Evolutionary conservation across 768 basidiomycete species (phyloP).

Genomic region (Lactarius indigo): DNA sequence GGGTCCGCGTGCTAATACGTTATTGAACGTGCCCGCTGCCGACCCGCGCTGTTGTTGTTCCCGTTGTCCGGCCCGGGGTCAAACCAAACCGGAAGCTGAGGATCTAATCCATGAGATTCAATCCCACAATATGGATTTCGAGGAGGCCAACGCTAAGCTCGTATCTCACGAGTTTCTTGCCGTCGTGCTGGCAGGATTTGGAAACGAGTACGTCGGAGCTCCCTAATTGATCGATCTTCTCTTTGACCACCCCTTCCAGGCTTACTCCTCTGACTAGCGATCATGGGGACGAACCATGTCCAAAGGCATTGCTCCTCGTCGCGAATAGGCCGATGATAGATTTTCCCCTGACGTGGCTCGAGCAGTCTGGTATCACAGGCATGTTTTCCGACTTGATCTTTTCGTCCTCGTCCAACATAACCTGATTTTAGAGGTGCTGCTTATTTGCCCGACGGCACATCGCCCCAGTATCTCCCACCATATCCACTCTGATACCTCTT

Average conservation of each 20-base stretch:
- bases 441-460: conserved; percentile 80
- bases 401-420: conserved; percentile 20
- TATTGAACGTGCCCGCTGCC: not conserved
- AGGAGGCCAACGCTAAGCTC: conserved; percentile 45
- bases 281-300: conserved; percentile 76
- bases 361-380: conserved; percentile 85
- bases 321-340: conserved; percentile 87
- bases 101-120: not conserved
- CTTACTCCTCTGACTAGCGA: conserved; percentile 68
- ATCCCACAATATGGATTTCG: conserved; percentile 50
- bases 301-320: conserved; percentile 85
- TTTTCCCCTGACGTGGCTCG: conserved; percentile 80
- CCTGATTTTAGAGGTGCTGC: conserved; percentile 62
- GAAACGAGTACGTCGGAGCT: conserved; percentile 64
- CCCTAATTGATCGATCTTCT: not conserved
- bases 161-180: conserved; percentile 80
- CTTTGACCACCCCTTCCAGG: conserved; percentile 37
- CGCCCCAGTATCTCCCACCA: conserved; percentile 76
- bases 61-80: not conserved
- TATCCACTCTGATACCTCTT: conserved; percentile 72
- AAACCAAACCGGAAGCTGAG: not conserved
- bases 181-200: conserved; percentile 86
- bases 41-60: not conserved
- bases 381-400: conserved; percentile 23
- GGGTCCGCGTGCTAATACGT: not conserved